A percentile compares a stretch with the other conserved stretches of the same genome.
These are phyloP conservation scores for Chrysoporthe puriensis DNA, from an alignment of 2,329 filamentous ascomycete species.

Conservation along the genomic window DNA sequence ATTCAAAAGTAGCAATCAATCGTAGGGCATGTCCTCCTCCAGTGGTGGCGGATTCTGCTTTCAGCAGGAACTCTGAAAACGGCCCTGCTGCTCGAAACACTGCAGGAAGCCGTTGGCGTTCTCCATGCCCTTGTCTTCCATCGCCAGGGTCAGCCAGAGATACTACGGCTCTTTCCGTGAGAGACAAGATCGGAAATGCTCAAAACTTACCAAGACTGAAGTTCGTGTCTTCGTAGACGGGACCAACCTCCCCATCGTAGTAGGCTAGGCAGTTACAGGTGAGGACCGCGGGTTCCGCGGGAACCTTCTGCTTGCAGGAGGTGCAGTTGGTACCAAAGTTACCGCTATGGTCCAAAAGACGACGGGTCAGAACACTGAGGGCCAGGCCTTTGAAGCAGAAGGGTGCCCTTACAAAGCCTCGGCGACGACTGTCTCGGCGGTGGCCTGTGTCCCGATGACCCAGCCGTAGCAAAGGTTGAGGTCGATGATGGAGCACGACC, in stretches of 20 bases:
- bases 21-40: neutral
- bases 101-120: neutral
- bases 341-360: neutral
- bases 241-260: neutral
- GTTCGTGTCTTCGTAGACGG: neutral
- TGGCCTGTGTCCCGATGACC: neutral
- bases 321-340: constrained; percentile 1
- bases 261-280: constrained; percentile 2
- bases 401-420: neutral
- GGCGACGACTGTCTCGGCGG: neutral
- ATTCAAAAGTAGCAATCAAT: neutral
- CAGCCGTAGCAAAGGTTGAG: neutral
- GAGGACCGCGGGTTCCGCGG: neutral
- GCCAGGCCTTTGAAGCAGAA: neutral
- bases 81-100: constrained; percentile 1
- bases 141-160: neutral
- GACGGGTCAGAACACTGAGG: neutral
- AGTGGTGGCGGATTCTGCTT: neutral
- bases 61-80: constrained; percentile 6
- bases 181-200: neutral
- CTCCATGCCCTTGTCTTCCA: neutral
- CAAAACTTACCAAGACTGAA: neutral
- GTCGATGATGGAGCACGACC: constrained; percentile 3
- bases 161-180: neutral
- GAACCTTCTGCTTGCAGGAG: neutral